phyloP scores from a whole-genome alignment of 1,139 yeast species.

The Yamadazyma friedrichii region DNA sequence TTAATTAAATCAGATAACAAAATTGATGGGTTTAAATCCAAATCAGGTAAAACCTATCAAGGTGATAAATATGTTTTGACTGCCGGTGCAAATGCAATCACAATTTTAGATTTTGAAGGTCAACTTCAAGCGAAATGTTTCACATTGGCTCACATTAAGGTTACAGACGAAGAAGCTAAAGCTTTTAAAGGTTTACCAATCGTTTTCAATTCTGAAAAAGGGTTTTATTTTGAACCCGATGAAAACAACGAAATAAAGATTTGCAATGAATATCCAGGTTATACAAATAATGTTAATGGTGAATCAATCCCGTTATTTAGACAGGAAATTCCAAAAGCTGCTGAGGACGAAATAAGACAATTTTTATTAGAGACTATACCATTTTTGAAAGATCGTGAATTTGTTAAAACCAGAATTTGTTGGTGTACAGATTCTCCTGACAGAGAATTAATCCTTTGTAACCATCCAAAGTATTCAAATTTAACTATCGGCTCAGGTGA shows the following conservation, averaged over 20 bases:
- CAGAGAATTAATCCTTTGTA: conserved; percentile 12
- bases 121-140: conserved; percentile 33
- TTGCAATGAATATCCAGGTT: conserved; percentile 14
- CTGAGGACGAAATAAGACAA: conserved; percentile 19
- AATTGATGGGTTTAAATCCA: conserved; percentile 9
- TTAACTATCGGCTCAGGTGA: conserved; percentile 41
- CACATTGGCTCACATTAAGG: conserved; percentile 30
- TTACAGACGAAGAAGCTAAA: conserved; percentile 25
- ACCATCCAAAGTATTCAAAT: conserved; percentile 10
- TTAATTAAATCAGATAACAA: conserved; percentile 9
- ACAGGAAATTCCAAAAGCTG: conserved; percentile 20
- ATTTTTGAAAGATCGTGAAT: conserved; percentile 7
- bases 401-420: conserved; percentile 13
- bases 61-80: conserved; percentile 27
- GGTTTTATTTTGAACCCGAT: conserved; percentile 34
- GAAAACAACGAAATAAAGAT: conserved; percentile 12
- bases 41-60: conserved; percentile 18
- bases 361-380: conserved; percentile 17
- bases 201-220: conserved; percentile 32
- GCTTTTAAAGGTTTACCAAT: conserved; percentile 23
- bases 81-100: conserved; percentile 31
- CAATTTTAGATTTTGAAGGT: conserved; percentile 23
- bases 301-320: conserved; percentile 10
- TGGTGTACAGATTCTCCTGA: conserved; percentile 16
- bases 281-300: conserved; percentile 8